Conservation (phyloP, 352 stramenopile genomes). For the Phytopythium vexans region DNA sequence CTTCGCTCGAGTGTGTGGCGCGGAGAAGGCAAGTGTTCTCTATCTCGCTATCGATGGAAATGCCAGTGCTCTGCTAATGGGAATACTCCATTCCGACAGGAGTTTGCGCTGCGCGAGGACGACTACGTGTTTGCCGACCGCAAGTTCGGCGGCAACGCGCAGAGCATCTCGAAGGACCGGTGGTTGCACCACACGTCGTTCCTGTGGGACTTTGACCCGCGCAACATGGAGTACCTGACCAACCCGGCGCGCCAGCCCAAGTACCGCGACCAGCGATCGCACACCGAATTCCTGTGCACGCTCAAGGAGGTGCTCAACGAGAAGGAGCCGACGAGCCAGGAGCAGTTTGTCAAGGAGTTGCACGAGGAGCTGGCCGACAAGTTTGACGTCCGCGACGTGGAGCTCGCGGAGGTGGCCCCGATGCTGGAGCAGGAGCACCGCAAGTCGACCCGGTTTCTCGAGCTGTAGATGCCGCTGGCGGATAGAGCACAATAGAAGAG, state of each 20-base stretch:
- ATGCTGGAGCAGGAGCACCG: conserved; percentile 61
- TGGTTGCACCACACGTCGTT: conserved; percentile 98
- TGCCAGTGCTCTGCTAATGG: background rate
- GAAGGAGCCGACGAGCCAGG: conserved; percentile 28
- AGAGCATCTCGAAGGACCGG: conserved; percentile 92
- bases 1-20: conserved; percentile 53
- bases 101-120: conserved; percentile 92
- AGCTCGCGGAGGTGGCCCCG: conserved; percentile 35
- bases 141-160: conserved; percentile 97
- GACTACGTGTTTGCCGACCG: conserved; percentile 95
- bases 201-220: conserved; percentile 93
- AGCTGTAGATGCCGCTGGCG: conserved; percentile 22
- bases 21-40: conserved; percentile 13
- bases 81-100: conserved; percentile 19
- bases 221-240: conserved; percentile 95
- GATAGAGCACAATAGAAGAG: background rate
- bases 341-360: conserved; percentile 44
- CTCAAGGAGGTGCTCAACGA: conserved; percentile 73
- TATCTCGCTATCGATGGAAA: background rate
- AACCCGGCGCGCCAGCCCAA: conserved; percentile 93
- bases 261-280: conserved; percentile 91
- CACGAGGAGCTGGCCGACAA: conserved; percentile 42
- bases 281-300: conserved; percentile 93
- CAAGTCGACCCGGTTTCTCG: conserved; percentile 59
- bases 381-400: conserved; percentile 59